These are phyloP conservation scores for Apiospora hydei DNA, from an alignment of 2,329 filamentous ascomycete species.

Conservation along the genomic window DNA sequence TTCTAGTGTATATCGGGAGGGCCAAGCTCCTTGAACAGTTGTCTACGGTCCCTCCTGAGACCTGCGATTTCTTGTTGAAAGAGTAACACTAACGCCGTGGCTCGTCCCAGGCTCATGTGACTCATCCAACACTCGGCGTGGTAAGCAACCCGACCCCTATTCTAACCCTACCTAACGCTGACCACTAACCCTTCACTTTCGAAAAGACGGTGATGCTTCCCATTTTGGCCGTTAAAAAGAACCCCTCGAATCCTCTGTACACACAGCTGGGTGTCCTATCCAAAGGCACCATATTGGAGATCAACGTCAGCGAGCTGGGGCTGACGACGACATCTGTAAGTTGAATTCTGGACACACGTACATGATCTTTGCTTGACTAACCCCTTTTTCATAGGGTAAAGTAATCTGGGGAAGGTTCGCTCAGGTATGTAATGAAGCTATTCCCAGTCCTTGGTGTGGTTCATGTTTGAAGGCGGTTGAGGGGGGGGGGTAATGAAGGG, in stretches of 20 bases:
- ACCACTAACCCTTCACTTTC: not conserved
- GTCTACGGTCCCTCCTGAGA: no score
- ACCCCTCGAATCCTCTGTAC: constrained; percentile 86
- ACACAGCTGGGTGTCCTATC: constrained; percentile 91
- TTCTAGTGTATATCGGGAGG: no score
- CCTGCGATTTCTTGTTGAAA: not conserved
- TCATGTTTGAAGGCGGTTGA: not conserved
- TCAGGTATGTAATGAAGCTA: constrained; percentile 29
- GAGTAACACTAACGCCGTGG: not conserved
- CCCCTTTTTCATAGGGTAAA: constrained; percentile 68
- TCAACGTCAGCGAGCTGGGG: constrained; percentile 81
- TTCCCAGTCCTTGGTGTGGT: constrained; percentile 40
- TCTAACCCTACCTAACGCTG: not conserved
- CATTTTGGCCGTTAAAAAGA: constrained; percentile 74
- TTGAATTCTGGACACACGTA: no score
- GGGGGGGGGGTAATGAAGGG: no score
- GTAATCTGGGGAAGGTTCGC: constrained; percentile 77
- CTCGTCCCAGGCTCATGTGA: constrained; percentile 67
- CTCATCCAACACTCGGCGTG: constrained; percentile 69
- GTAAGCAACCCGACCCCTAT: not conserved
- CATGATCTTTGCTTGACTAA: not conserved
- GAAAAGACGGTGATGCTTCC: constrained; percentile 88
- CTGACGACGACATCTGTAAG: constrained; percentile 73
- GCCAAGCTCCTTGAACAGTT: no score
- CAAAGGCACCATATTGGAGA: constrained; percentile 80